Evolutionary conservation across 1,284 basidiomycete species (phyloP), one percentile per base, ranked within the genome.

Genomic region (Boletus smithii): DNA sequence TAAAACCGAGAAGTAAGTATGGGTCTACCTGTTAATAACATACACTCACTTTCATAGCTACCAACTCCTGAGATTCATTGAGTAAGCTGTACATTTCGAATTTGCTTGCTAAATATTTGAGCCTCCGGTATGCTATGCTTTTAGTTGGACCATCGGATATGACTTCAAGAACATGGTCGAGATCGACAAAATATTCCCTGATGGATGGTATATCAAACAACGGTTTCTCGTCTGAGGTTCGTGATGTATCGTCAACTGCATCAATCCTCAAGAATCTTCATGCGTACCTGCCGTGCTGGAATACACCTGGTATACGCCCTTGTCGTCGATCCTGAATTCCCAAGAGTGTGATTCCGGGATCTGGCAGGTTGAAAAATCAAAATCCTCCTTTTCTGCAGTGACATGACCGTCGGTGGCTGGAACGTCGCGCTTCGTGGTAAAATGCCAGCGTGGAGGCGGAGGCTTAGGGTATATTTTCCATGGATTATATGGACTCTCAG

Each of bases 101-200:
- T 69, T 98, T 98, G 72, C 89, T 89, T n/a, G 85, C 77, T 10
- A 99, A 77, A 63, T 95, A 99, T 71, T 93, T 94, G 55, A 99
- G 76, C 45, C 97, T 73, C 4, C 94, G 79, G 71, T 88, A 99
- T 0, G 97, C 95, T 64, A 97, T 97, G 57, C 88, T 92, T 72
- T 99, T 99, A 5, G 92, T 88, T 0, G 97, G 97, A 0, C 97
- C 95, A 61, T 95, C 91, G 0, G 90, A 82, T 53, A 95, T 95
- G 50, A 94, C 88, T 9, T 76, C 73, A 10, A 95, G 77, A 8
- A 94, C 76, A 62, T 85, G 92, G 65, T 99, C 95, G n/a, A 99
- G 81, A 66, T 99, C 97, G 42, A 90, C 76, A 65, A 97, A 99
- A 68, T 98, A 99, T 66, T 98, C 95, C 54, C 87, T 79, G 42